Base-by-base conservation (phyloP, 352 stramenopile genomes). In the Phytophthora cactorum region DNA sequence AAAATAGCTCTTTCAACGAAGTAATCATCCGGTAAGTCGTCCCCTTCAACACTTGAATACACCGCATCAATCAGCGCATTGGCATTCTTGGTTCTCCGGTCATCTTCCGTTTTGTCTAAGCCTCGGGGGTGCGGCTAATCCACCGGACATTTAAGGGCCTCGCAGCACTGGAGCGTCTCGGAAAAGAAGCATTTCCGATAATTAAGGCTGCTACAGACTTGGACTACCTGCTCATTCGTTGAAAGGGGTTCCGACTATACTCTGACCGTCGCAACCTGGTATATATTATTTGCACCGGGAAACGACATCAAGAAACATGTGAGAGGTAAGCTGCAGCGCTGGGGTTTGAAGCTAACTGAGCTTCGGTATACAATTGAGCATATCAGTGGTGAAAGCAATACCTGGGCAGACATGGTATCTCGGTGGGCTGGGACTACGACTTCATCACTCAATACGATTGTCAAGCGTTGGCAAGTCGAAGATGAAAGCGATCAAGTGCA, bases 111-210 rank as follows among this genome's bases (percentile, higher is more conserved):
- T n/a, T n/a, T n/a, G n/a, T n/a, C n/a, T n/a, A n/a, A n/a, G n/a
- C n/a, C n/a, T n/a, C n/a, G n/a, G n/a, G n/a, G n/a, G n/a, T n/a
- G n/a, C n/a, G n/a, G n/a, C n/a, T n/a, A n/a, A n/a, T n/a, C n/a
- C n/a, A n/a, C n/a, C n/a, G 44, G 11, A 51, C 44, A n/a, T 51
- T 51, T 14, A 51, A 51, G 8, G 17, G 44, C 2, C 10, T 32
- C 22, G 2, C 22, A n/a, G 22, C 44, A 51, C 8, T 51, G 17
- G 17, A 32, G 44, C 15, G 22, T 51, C 2, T 32, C 44, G 0
- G 44, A 32, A 15, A 51, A 51, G 44, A 51, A 51, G 44, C 22
- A 0, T 51, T 51, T 34, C 44, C 22, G 22, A 51, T 51, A 8
- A 51, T 51, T 6, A 51, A 51, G 9, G 44, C 44, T 28, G 44